Evolutionary conservation across 1,284 basidiomycete species (phyloP), one percentile per base, ranked within the genome.

Genomic region (Papiliotrema flavescens): DNA sequence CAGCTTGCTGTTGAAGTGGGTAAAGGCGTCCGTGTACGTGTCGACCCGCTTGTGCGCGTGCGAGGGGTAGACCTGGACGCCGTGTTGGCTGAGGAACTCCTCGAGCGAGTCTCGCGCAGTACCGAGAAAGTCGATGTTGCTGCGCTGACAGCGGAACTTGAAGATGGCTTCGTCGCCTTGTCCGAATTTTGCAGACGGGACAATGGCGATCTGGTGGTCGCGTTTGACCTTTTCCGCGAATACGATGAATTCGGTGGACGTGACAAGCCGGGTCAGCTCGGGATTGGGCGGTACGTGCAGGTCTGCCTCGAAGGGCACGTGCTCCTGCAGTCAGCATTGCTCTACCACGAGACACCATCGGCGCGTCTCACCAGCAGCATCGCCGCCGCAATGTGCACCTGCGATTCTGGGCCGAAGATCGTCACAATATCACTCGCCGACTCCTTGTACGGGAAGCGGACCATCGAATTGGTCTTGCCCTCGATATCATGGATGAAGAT

Each of bases 401-500:
- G 95, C 64, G 87, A 90, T 74, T 98, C 94, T 19, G 95, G 95
- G 1, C 95, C 95, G 73, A 93, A 98, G 66, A 98, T 90, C 23
- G 85, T 87, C 40, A 98, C 80, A 28, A 78, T 74, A 56, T 82
- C 81, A 43, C 89, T 92, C 2, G 91, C 94, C 6, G 85, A 86
- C 79, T 97, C 94, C 75, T 93, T 94, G 77, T 94, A 90, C 3
- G 95, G 94, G 82, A 98, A 98, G 47, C 90, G 87, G 44, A 98
- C 88, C 41, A 84, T 84, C 47, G 90, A 97, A 73, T 94, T 96
- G 15, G 94, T 98, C 82, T 97, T 98, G 53, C 84, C 83, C 78
- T 98, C 93, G 65, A 98, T 97, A 73, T 98, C 94, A 67, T 88
- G 91, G 58, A 98, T 91, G 75, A 98, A 97, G 65, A 97, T 94